phyloP scores from a whole-genome alignment of 495 filamentous ascomycete species.

The Halenospora varia region DNA sequence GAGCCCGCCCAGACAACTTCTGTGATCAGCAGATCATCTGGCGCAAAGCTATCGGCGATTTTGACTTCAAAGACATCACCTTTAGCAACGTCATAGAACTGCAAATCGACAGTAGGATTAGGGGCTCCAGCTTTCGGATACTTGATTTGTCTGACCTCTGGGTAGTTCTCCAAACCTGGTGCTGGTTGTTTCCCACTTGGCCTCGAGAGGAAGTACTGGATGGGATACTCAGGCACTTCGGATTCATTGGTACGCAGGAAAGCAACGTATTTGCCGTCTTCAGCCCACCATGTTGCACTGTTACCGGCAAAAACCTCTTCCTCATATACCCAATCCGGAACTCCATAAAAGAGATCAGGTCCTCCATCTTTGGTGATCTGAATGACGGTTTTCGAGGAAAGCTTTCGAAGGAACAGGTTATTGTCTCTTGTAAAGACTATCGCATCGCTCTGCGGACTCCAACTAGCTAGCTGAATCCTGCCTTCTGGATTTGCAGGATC shows the following conservation, averaged over 20 bases:
- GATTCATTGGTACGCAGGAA: constrained; percentile 93
- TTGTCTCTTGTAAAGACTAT: constrained; percentile 83
- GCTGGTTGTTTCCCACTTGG: constrained; percentile 72
- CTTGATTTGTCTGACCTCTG: constrained; percentile 87
- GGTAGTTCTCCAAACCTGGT: constrained; percentile 81
- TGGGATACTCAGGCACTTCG: constrained; percentile 84
- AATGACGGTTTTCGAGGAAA: constrained; percentile 50
- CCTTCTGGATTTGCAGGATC: constrained; percentile 63
- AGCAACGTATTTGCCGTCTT: constrained; percentile 80
- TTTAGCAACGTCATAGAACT: constrained; percentile 84
- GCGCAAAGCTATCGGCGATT: constrained; percentile 70
- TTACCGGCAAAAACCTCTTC: constrained; percentile 85
- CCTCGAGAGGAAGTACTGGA: constrained; percentile 87
- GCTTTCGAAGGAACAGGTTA: constrained; percentile 77
- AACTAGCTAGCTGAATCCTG: constrained; percentile 78
- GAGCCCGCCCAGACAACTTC: constrained; percentile 86
- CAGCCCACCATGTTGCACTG: constrained; percentile 90
- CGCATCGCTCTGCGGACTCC: constrained; percentile 84
- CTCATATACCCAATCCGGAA: constrained; percentile 99
- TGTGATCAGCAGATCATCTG: constrained; percentile 85
- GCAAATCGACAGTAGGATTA: constrained; percentile 82
- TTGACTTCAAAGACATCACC: constrained; percentile 75
- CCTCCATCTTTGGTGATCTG: constrained; percentile 87
- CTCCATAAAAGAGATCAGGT: constrained; percentile 83
- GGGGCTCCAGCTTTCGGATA: constrained; percentile 95